These are phyloP conservation scores for Solanum appendiculatum DNA, from an alignment of 257 asterid species.

Conservation along the genomic window DNA sequence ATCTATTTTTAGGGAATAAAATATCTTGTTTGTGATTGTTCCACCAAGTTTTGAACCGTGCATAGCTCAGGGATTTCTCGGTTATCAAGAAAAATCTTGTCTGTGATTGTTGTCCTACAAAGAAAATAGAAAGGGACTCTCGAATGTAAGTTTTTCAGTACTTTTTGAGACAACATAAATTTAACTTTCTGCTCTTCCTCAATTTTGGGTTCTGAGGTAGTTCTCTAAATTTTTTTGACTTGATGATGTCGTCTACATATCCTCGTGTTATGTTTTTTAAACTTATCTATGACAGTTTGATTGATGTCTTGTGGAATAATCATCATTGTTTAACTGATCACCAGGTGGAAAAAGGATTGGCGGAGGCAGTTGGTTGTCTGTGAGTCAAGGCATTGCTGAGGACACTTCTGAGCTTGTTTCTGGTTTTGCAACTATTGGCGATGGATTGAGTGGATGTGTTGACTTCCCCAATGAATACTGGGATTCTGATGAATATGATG, in stretches of 20 bases:
- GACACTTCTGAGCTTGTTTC: slow-evolving; percentile 23
- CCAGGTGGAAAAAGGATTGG: slow-evolving; percentile 11
- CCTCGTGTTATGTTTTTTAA: not conserved
- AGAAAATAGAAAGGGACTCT: not conserved
- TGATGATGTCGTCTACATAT: not conserved
- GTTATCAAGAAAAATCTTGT: not conserved
- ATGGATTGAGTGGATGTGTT: slow-evolving; percentile 13
- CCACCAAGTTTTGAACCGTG: not conserved
- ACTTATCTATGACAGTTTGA: not conserved
- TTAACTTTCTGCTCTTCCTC: not conserved
- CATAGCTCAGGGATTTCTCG: not conserved
- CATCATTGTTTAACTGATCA: not conserved
- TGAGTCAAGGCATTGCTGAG: slow-evolving; percentile 18
- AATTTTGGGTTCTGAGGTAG: not conserved
- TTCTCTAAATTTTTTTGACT: not conserved
- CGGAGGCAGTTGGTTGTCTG: slow-evolving; percentile 21
- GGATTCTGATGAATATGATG: slow-evolving; percentile 23
- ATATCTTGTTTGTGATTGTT: not conserved
- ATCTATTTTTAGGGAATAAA: not conserved
- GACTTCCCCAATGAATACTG: slow-evolving; percentile 19
- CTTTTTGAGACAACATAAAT: not conserved
- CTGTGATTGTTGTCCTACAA: not conserved
- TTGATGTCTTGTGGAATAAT: not conserved
- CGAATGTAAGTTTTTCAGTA: not conserved
- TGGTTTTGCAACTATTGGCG: slow-evolving; percentile 21